A percentile compares a stretch with the other conserved stretches of the same genome.
These are phyloP conservation scores for Psidium friedrichsthalianum DNA, from an alignment of 345 rosid species.

Conservation along the genomic window DNA sequence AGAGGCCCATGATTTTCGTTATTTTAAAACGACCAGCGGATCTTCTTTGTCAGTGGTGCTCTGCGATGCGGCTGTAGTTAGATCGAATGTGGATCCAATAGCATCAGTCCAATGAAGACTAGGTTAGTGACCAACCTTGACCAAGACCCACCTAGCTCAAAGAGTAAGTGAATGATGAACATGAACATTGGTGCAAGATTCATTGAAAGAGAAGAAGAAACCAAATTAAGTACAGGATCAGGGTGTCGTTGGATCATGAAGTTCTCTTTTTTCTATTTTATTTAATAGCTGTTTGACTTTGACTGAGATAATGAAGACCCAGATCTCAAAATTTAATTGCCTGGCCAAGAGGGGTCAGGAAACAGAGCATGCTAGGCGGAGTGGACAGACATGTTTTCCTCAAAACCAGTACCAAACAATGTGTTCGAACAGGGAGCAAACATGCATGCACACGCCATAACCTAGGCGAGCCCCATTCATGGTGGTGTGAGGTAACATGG, in stretches of 20 bases:
- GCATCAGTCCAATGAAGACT: not conserved
- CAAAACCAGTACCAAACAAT: constrained; percentile 11
- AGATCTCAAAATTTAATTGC: not conserved
- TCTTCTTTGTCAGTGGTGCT: not conserved
- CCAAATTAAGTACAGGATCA: not conserved
- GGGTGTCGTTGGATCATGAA: not conserved
- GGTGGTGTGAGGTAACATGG: constrained; percentile 37
- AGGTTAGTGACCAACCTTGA: not conserved
- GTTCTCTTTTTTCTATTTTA: not conserved
- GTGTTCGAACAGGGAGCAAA: constrained; percentile 5
- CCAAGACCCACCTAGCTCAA: not conserved
- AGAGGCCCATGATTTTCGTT: not conserved
- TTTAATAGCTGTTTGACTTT: not conserved
- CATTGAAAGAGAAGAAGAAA: not conserved
- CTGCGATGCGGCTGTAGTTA: not conserved
- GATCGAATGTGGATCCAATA: not conserved
- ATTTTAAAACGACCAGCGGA: not conserved
- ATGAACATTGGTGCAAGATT: not conserved
- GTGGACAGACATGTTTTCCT: constrained; percentile 53
- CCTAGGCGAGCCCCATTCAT: constrained; percentile 7
- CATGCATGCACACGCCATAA: constrained; percentile 22
- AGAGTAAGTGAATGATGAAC: not conserved
- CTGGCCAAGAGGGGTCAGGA: not conserved
- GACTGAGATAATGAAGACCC: not conserved
- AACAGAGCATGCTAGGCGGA: constrained; percentile 18